These are phyloP conservation scores for Boletus patriciae DNA, from an alignment of 768 basidiomycete genomes.

Conservation along the genomic window DNA sequence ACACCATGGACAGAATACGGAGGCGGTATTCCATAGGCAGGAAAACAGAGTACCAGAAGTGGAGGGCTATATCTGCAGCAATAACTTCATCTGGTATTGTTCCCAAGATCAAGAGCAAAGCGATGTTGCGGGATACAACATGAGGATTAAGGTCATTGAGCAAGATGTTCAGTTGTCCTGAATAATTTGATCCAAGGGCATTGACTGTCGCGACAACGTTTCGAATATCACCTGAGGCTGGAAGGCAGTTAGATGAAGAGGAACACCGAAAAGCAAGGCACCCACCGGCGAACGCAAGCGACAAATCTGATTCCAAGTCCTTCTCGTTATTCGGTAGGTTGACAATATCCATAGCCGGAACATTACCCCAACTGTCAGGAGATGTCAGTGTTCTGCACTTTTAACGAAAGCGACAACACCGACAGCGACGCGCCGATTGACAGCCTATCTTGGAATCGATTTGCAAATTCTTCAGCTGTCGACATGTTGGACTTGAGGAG, in stretches of 20 bases:
- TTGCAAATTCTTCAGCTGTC: constrained; percentile 8
- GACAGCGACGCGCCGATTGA: constrained; percentile 29
- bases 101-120: constrained; percentile 44
- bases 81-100: constrained; percentile 30
- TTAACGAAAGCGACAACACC: not conserved
- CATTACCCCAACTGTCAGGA: constrained; percentile 34
- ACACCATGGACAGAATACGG: constrained; percentile 19
- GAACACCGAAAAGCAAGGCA: not conserved
- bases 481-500: constrained; percentile 7
- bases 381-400: not conserved
- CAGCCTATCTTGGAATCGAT: constrained; percentile 25
- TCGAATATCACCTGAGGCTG: constrained; percentile 53
- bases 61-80: constrained; percentile 46
- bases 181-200: constrained; percentile 40
- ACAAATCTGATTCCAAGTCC: constrained; percentile 16
- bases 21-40: constrained; percentile 37
- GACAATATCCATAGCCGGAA: constrained; percentile 36
- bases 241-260: not conserved
- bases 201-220: constrained; percentile 46
- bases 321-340: constrained; percentile 27
- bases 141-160: constrained; percentile 41
- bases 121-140: constrained; percentile 41
- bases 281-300: constrained; percentile 29
- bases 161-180: constrained; percentile 39
- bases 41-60: constrained; percentile 50